Evolutionary conservation across 2,329 filamentous ascomycete species (phyloP).

Genomic region (Pestalotiopsis sp.): DNA sequence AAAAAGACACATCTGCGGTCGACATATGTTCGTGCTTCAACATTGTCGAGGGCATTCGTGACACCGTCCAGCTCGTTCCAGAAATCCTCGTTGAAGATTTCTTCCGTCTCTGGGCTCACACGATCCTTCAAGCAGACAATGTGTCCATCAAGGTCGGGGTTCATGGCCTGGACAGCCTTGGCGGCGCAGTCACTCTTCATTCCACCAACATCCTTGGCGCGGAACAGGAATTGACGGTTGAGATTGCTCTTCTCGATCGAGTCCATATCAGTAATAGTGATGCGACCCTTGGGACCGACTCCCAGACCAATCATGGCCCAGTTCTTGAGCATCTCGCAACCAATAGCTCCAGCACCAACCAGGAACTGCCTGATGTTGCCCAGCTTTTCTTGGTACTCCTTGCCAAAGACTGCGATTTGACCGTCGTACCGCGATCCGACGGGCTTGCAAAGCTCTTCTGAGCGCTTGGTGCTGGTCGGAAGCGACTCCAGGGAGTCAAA

Average conservation of each 20-base stretch:
- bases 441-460: conserved; percentile 86
- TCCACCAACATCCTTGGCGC: conserved; percentile 87
- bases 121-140: conserved; percentile 86
- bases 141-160: conserved; percentile 85
- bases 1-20: conserved; percentile 97
- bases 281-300: conserved; percentile 83
- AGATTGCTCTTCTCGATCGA: conserved; percentile 99
- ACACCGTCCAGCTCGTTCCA: conserved; percentile 88
- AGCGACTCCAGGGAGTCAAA: conserved; percentile 97
- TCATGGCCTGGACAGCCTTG: conserved; percentile 90
- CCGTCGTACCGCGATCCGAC: conserved; percentile 88
- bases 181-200: conserved; percentile 97
- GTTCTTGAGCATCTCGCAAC: conserved; percentile 99
- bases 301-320: conserved; percentile 99
- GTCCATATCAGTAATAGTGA: conserved; percentile 95
- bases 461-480: conserved; percentile 72
- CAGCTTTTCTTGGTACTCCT: conserved; percentile 91
- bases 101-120: conserved; percentile 88
- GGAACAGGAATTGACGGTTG: conserved; percentile 96
- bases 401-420: conserved; percentile 94
- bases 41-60: conserved; percentile 96
- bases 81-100: conserved; percentile 92
- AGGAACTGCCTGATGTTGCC: conserved; percentile 90
- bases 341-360: conserved; percentile 94
- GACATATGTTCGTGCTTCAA: conserved; percentile 95